phyloP scores from a whole-genome alignment of 495 filamentous ascomycete genomes.

The Talaromyces liani region DNA sequence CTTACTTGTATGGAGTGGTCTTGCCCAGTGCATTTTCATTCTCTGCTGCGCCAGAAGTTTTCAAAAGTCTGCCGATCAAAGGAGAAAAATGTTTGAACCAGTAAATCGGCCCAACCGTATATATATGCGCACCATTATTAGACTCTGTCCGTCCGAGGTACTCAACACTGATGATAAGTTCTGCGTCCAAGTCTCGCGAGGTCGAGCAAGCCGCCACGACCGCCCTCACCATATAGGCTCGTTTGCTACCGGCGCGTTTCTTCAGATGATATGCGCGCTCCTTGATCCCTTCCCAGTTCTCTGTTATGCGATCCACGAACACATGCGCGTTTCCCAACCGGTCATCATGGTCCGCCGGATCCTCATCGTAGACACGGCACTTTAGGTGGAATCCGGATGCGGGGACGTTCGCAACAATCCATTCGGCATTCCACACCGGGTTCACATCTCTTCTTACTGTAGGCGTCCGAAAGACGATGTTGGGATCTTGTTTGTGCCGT shows the following conservation, averaged over 20 bases:
- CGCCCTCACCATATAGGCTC: conserved; percentile 67
- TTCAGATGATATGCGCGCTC: conserved; percentile 63
- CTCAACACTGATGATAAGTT: conserved; percentile 62
- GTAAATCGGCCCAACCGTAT: conserved; percentile 65
- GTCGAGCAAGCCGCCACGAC: conserved; percentile 49
- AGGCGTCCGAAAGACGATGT: conserved; percentile 62
- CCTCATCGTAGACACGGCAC: conserved; percentile 79
- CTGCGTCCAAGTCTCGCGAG: conserved; percentile 47
- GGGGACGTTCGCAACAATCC: conserved; percentile 83
- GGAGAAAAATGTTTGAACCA: conserved; percentile 86
- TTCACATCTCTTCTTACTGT: conserved; percentile 64
- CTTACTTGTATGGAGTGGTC: conserved; percentile 61
- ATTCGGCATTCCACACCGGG: conserved; percentile 75
- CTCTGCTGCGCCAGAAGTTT: conserved; percentile 58
- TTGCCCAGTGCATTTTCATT: conserved; percentile 45
- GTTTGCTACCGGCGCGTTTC: conserved; percentile 77
- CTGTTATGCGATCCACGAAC: conserved; percentile 45
- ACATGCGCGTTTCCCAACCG: conserved; percentile 77
- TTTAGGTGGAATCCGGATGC: conserved; percentile 72
- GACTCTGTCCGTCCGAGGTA: conserved; percentile 66
- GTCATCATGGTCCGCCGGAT: conserved; percentile 80
- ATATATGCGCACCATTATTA: conserved; percentile 66
- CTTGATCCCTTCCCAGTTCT: conserved; percentile 60
- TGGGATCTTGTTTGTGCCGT: conserved; percentile 74
- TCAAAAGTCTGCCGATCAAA: conserved; percentile 74